phyloP scores from a whole-genome alignment of 176 grass and related monocot genomes.

The Raddia distichophylla region DNA sequence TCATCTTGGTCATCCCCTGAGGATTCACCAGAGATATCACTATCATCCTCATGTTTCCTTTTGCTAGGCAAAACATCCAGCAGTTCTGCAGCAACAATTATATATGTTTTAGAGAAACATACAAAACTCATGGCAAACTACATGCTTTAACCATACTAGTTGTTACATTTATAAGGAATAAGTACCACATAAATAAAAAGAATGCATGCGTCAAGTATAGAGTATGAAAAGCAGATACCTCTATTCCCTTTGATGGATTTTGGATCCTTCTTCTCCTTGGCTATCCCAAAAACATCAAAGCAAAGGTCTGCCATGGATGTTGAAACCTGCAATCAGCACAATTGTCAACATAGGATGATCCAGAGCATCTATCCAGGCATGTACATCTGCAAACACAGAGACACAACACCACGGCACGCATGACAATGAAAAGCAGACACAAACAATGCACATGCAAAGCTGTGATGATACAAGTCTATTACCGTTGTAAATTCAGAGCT shows the following conservation, averaged over 20 bases:
- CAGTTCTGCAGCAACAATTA: conserved; percentile 51
- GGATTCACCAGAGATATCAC: conserved; percentile 58
- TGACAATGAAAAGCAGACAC: background rate
- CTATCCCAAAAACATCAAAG: conserved; percentile 89
- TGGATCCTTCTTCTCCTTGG: conserved; percentile 88
- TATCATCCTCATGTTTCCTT: conserved; percentile 74
- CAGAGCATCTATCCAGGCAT: background rate
- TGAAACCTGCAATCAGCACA: conserved; percentile 56
- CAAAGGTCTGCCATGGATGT: conserved; percentile 93
- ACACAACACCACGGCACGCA: background rate
- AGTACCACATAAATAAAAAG: background rate
- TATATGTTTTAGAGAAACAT: background rate
- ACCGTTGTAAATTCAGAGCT: conserved; percentile 81
- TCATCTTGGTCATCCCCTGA: conserved; percentile 57
- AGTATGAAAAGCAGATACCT: conserved; percentile 48
- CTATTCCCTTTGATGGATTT: conserved; percentile 79
- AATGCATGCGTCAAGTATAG: background rate
- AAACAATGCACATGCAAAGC: background rate
- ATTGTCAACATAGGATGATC: conserved; percentile 32
- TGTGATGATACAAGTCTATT: conserved; percentile 11
- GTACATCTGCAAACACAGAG: background rate
- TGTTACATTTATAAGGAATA: background rate
- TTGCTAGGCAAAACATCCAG: conserved; percentile 87
- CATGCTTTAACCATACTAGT: background rate
- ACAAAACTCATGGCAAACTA: background rate